These are phyloP conservation scores for Fusarium piperis DNA, from an alignment of 2,329 filamentous ascomycete genomes.

Conservation along the genomic window DNA sequence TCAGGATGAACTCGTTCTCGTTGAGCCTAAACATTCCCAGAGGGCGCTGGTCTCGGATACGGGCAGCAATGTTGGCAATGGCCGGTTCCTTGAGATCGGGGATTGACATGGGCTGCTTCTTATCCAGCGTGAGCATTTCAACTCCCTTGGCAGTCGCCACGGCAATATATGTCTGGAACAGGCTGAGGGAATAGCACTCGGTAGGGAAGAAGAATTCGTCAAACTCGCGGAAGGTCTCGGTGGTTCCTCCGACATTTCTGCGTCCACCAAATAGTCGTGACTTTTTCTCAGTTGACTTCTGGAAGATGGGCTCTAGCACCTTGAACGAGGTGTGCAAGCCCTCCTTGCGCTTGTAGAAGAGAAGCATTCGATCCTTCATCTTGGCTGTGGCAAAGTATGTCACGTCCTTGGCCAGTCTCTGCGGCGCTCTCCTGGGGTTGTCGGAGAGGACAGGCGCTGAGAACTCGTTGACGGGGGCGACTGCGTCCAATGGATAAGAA, in stretches of 20 bases:
- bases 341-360: constrained; percentile 98
- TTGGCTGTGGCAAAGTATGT: constrained; percentile 95
- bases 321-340: constrained; percentile 94
- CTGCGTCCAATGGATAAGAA: constrained; percentile 90
- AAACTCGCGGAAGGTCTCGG: constrained; percentile 97
- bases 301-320: constrained; percentile 93
- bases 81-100: constrained; percentile 83
- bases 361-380: constrained; percentile 95
- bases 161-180: constrained; percentile 94
- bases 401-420: constrained; percentile 91
- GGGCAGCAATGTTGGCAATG: constrained; percentile 84
- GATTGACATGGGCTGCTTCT: constrained; percentile 94
- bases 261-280: constrained; percentile 72
- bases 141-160: constrained; percentile 92
- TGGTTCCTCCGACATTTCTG: constrained; percentile 71
- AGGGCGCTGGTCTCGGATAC: constrained; percentile 84
- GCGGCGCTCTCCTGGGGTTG: constrained; percentile 84
- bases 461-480: constrained; percentile 72
- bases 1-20: constrained; percentile 90
- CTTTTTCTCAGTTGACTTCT: constrained; percentile 88
- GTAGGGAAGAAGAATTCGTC: constrained; percentile 98
- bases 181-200: constrained; percentile 93
- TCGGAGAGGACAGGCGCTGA: constrained; percentile 69
- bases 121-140: constrained; percentile 95
- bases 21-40: constrained; percentile 97